These are phyloP conservation scores for Liriodendron chinense DNA, from an alignment of 164 flowering plant genomes.

Conservation along the genomic window DNA sequence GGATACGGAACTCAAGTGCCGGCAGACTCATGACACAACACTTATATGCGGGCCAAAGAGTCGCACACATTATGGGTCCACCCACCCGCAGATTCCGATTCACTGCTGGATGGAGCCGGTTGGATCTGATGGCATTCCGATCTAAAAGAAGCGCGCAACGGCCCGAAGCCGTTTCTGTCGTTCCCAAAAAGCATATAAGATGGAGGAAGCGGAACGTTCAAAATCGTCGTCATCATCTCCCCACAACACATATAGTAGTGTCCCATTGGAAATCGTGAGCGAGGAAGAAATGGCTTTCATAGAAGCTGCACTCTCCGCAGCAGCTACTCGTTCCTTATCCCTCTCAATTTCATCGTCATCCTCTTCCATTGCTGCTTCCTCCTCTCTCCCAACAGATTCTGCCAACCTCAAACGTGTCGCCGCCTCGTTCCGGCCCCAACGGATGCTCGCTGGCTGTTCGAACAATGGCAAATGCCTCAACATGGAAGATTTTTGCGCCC, in stretches of 20 bases:
- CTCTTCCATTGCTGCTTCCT: background rate
- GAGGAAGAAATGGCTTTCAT: slow-evolving; percentile 86
- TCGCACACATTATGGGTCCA: too few relatives aligned
- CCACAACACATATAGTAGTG: background rate
- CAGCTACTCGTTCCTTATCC: slow-evolving; percentile 15
- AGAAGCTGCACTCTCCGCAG: slow-evolving; percentile 55
- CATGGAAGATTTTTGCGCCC: slow-evolving; percentile 55
- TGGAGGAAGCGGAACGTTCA: too few relatives aligned
- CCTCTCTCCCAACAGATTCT: background rate
- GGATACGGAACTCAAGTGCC: too few relatives aligned
- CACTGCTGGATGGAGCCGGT: too few relatives aligned
- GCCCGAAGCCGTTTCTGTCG: too few relatives aligned
- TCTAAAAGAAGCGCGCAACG: too few relatives aligned
- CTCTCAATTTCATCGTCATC: slow-evolving; percentile 15
- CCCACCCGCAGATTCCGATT: too few relatives aligned
- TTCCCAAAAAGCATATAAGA: too few relatives aligned
- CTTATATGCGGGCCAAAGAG: too few relatives aligned
- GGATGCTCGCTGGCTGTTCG: slow-evolving; percentile 27
- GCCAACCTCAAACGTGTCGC: slow-evolving; percentile 26
- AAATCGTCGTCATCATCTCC: too few relatives aligned
- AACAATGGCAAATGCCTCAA: slow-evolving; percentile 18
- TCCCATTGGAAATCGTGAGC: slow-evolving; percentile 68
- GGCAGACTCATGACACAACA: too few relatives aligned
- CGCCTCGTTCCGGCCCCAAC: slow-evolving; percentile 36
- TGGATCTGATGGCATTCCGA: too few relatives aligned